Percentiles rank a stretch among this genome's conserved stretches.
Conservation (phyloP, 768 basidiomycete genomes). For the Postia placenta region DNA sequence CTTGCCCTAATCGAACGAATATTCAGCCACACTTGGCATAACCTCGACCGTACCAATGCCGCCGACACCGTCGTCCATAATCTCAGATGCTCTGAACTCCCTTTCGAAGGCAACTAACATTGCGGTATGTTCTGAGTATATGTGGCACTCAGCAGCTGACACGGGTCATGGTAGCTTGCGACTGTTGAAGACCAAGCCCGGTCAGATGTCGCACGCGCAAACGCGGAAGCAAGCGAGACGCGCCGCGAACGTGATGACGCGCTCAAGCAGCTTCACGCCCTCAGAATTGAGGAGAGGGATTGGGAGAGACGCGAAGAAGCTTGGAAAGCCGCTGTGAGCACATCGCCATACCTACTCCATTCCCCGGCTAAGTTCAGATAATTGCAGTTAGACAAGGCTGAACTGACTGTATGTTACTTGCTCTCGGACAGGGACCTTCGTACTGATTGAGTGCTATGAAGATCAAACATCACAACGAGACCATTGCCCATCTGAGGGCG, state of each 20-base stretch:
- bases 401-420: conserved; percentile 48
- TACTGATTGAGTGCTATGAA: too few relatives aligned
- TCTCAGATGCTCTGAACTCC: conserved; percentile 36
- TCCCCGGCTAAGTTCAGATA: conserved; percentile 6
- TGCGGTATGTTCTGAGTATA: conserved; percentile 30
- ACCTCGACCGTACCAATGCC: conserved; percentile 9
- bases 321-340: conserved; percentile 40
- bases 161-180: conserved; percentile 35
- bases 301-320: conserved; percentile 38
- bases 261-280: conserved; percentile 37
- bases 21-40: not conserved
- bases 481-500: conserved; percentile 53
- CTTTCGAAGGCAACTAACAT: conserved; percentile 34
- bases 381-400: conserved; percentile 47
- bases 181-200: conserved; percentile 51
- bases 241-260: conserved; percentile 45
- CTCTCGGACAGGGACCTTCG: too few relatives aligned
- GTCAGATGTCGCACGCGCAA: conserved; percentile 43
- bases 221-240: conserved; percentile 40
- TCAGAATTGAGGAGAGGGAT: conserved; percentile 39
- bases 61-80: conserved; percentile 25
- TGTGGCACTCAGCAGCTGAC: not conserved
- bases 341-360: not conserved
- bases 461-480: conserved; percentile 56
- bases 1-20: not conserved